Conservation (phyloP, 257 asterid species). For the Plantago elongata region DNA sequence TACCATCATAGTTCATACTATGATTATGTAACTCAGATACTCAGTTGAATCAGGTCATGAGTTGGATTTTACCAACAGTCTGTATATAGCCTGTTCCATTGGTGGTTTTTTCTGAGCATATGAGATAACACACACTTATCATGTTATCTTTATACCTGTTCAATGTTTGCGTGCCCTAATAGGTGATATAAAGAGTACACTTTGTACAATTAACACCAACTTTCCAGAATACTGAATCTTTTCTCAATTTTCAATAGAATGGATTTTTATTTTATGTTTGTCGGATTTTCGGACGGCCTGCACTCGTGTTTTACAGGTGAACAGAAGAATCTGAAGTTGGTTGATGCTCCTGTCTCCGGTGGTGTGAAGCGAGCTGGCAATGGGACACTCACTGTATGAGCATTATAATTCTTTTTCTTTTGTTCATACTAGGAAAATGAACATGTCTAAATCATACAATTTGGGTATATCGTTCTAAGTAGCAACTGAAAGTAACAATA, state of each 20-base stretch:
- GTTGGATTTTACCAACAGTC: neutral
- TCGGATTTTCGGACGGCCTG: neutral
- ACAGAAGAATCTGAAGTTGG: conserved; percentile 68
- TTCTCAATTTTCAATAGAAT: neutral
- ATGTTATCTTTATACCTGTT: neutral
- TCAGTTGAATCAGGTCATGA: neutral
- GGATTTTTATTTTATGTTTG: neutral
- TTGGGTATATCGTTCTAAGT: conserved; percentile 11
- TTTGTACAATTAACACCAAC: neutral
- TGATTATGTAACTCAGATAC: too few species aligned
- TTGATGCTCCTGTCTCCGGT: conserved; percentile 99
- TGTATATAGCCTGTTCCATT: too few species aligned
- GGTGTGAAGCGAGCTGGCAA: conserved; percentile 88
- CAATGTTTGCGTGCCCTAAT: neutral
- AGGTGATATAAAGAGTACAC: neutral
- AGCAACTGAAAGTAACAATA: conserved; percentile 20
- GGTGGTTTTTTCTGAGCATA: too few species aligned
- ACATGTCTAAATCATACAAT: conserved; percentile 2
- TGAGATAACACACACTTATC: neutral
- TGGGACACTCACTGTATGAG: conserved; percentile 90
- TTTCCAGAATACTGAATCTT: neutral
- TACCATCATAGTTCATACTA: neutral
- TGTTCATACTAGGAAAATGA: conserved; percentile 14
- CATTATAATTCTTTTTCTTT: conserved; percentile 15
- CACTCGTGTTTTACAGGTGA: conserved; percentile 45